Conservation (phyloP, 1,284 basidiomycete species). For the Leccinum colubrinum region DNA sequence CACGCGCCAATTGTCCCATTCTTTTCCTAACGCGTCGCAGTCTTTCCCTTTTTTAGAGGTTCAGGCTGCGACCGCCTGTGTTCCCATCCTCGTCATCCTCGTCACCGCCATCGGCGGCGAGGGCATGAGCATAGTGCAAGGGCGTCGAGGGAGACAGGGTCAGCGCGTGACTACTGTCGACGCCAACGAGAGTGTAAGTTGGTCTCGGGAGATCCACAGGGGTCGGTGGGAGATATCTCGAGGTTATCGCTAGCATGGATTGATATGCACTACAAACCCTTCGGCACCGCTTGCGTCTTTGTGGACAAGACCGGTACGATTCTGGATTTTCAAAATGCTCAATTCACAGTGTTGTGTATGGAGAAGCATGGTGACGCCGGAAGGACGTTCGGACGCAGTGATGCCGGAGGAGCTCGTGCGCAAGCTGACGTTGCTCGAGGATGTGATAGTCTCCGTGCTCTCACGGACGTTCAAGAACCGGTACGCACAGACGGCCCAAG, state of each 20-base stretch:
- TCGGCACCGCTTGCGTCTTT: slow-evolving; percentile 96
- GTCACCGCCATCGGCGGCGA: slow-evolving; percentile 49
- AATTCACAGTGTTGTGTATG: slow-evolving; percentile 81
- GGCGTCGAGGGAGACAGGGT: slow-evolving; percentile 42
- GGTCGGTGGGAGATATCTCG: slow-evolving; percentile 46
- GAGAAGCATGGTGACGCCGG: slow-evolving; percentile 91
- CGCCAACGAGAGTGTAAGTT: slow-evolving; percentile 39
- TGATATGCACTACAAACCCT: slow-evolving; percentile 94
- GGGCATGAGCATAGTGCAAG: slow-evolving; percentile 64
- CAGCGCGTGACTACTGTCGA: slow-evolving; percentile 39
- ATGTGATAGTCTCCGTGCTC: slow-evolving; percentile 64
- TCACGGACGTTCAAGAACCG: slow-evolving; percentile 83
- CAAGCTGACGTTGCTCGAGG: slow-evolving; percentile 66
- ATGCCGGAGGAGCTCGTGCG: slow-evolving; percentile 52
- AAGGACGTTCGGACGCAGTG: slow-evolving; percentile 64
- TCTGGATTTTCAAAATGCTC: slow-evolving; percentile 98
- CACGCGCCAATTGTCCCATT: slow-evolving; percentile 5
- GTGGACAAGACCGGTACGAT: slow-evolving; percentile 97
- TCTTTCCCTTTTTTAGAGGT: slow-evolving; percentile 67
- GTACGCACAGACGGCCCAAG: slow-evolving; percentile 72
- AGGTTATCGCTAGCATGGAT: slow-evolving; percentile 59
- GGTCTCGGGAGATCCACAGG: slow-evolving; percentile 35
- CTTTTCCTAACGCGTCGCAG: slow-evolving; percentile 36
- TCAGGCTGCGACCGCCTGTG: slow-evolving; percentile 81
- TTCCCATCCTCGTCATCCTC: slow-evolving; percentile 83